Conservation (phyloP, 495 filamentous ascomycete species). For the Xylaria scruposa region DNA sequence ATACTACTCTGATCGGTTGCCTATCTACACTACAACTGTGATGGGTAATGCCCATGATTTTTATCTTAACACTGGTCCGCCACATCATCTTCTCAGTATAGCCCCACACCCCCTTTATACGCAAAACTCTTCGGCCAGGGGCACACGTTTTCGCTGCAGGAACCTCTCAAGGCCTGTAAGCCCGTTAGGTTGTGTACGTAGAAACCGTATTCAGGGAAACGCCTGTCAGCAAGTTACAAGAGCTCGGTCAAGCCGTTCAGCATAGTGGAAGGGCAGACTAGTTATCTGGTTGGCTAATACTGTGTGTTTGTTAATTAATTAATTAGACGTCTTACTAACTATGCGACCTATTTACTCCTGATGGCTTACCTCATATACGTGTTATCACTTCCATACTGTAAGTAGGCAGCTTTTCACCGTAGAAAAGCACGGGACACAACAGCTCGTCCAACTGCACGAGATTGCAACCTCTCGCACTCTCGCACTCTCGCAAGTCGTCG, state of each 20-base stretch:
- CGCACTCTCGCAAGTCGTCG: no score
- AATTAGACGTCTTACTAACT: not conserved
- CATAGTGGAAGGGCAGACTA: not conserved
- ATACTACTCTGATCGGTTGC: not conserved
- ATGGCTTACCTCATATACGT: not conserved
- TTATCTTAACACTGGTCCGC: not conserved
- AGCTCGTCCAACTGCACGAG: not conserved
- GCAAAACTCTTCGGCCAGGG: not conserved
- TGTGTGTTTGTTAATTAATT: not conserved
- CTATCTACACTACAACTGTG: not conserved
- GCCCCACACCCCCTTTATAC: slow-evolving; percentile 11
- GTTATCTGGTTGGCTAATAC: not conserved
- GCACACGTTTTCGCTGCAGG: slow-evolving; percentile 21
- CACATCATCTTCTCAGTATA: not conserved
- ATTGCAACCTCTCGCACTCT: no score
- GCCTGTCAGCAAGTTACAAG: not conserved
- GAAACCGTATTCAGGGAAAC: not conserved
- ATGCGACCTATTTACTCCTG: not conserved
- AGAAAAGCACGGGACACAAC: not conserved
- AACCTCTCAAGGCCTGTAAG: not conserved
- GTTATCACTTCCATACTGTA: not conserved
- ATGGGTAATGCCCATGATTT: no score
- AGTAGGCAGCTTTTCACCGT: not conserved
- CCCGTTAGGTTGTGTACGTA: not conserved
- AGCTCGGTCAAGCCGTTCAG: not conserved